These are phyloP conservation scores for Didymella exigua DNA, from an alignment of 2,329 filamentous ascomycete genomes.

Conservation along the genomic window DNA sequence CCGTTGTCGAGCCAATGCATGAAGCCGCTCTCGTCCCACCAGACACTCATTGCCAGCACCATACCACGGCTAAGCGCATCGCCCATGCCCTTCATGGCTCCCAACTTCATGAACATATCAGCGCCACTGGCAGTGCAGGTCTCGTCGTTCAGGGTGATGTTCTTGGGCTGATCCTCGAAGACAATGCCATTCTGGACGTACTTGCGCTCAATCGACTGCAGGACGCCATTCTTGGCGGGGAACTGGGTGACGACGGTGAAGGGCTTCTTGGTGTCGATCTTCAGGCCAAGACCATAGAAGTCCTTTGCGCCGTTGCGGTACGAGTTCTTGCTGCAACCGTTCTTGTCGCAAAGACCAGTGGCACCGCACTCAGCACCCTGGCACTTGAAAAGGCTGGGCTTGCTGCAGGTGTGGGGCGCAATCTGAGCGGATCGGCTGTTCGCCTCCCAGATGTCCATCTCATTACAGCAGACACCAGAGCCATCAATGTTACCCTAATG, in stretches of 20 bases:
- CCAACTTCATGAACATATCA: slow-evolving; percentile 42
- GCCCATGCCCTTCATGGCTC: slow-evolving; percentile 55
- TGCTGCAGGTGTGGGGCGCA: slow-evolving; percentile 58
- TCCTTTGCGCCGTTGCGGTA: slow-evolving; percentile 33
- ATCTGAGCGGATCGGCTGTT: slow-evolving; percentile 55
- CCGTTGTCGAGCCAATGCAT: slow-evolving; percentile 65
- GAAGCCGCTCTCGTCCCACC: slow-evolving; percentile 59
- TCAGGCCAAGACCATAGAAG: slow-evolving; percentile 45
- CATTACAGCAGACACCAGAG: slow-evolving; percentile 59
- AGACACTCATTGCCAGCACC: slow-evolving; percentile 62
- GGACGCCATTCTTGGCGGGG: slow-evolving; percentile 61
- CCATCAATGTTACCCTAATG: slow-evolving; percentile 50
- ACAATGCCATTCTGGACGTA: slow-evolving; percentile 68
- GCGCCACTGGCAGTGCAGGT: slow-evolving; percentile 40
- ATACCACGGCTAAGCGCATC: slow-evolving; percentile 56
- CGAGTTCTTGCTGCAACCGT: slow-evolving; percentile 45
- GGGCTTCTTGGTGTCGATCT: slow-evolving; percentile 64
- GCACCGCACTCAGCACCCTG: slow-evolving; percentile 49
- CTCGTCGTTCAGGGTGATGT: slow-evolving; percentile 40
- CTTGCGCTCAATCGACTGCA: slow-evolving; percentile 67
- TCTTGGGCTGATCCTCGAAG: slow-evolving; percentile 60
- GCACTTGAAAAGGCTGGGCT: slow-evolving; percentile 51
- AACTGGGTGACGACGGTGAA: slow-evolving; percentile 73
- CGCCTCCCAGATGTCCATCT: slow-evolving; percentile 63
- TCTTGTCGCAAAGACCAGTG: slow-evolving; percentile 46